These are phyloP conservation scores for Omphalea diandra DNA, from an alignment of 441 rosid genomes.

Conservation along the genomic window DNA sequence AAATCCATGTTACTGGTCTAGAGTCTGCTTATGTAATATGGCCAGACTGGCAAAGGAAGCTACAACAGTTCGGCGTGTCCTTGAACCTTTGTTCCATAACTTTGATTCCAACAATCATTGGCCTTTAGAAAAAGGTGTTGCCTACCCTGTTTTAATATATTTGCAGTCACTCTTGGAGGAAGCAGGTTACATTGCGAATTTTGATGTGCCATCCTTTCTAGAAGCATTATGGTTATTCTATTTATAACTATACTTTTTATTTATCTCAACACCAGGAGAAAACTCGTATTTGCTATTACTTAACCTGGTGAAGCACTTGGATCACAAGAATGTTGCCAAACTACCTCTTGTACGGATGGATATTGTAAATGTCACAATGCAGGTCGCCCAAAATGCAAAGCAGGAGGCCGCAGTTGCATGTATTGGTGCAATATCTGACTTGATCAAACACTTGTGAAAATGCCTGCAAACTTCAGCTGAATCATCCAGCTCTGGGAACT, in stretches of 20 bases:
- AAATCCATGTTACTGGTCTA: constrained; percentile 89
- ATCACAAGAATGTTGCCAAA: constrained; percentile 72
- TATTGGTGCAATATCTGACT: constrained; percentile 64
- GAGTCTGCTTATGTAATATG: constrained; percentile 72
- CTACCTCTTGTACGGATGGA: constrained; percentile 58
- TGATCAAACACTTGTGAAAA: constrained; percentile 76
- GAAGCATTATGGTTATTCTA: neutral
- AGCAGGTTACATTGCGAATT: constrained; percentile 51
- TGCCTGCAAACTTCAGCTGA: constrained; percentile 74
- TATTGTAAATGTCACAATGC: constrained; percentile 59
- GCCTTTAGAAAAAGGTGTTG: constrained; percentile 75
- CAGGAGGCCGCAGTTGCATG: constrained; percentile 59
- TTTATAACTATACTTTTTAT: constrained; percentile 23
- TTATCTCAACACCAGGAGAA: constrained; percentile 49
- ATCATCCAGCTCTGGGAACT: constrained; percentile 40
- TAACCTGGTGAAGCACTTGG: constrained; percentile 90
- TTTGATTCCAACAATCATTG: constrained; percentile 79
- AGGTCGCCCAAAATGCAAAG: constrained; percentile 65
- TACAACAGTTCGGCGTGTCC: constrained; percentile 86
- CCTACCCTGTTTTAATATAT: constrained; percentile 66
- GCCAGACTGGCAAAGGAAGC: constrained; percentile 88
- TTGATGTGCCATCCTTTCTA: neutral
- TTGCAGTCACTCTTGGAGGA: constrained; percentile 82
- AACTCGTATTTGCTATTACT: constrained; percentile 70
- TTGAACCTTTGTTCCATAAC: constrained; percentile 81